Conservation (phyloP, 768 basidiomycete genomes). For the Trametes punicea region DNA sequence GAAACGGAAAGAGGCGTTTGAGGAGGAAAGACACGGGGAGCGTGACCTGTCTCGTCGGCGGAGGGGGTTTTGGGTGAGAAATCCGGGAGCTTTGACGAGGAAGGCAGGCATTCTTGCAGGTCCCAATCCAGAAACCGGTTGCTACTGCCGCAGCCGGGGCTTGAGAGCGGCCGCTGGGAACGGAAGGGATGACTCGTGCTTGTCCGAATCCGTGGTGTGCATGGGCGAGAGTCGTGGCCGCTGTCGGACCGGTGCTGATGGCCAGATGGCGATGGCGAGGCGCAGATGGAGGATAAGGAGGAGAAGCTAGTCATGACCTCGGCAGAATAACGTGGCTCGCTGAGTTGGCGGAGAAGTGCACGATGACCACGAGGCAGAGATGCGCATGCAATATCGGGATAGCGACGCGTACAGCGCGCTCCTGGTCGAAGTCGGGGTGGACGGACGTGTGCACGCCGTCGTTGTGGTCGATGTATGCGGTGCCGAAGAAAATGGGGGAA, state of each 20-base stretch:
- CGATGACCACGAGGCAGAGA: slow-evolving; percentile 23
- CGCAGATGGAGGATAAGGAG: slow-evolving; percentile 21
- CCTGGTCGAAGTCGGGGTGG: slow-evolving; percentile 5
- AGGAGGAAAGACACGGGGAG: slow-evolving; percentile 4
- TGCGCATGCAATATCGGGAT: slow-evolving; percentile 8
- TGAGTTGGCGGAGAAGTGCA: slow-evolving; percentile 23
- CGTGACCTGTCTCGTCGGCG: slow-evolving; percentile 10
- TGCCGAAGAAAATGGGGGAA: slow-evolving; percentile 6
- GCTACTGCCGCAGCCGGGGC: slow-evolving; percentile 15
- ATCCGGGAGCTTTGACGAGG: slow-evolving; percentile 13
- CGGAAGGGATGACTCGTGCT: slow-evolving; percentile 7
- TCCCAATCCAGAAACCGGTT: slow-evolving; percentile 9
- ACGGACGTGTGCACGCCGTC: slow-evolving; percentile 8
- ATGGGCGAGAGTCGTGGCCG: slow-evolving; percentile 16
- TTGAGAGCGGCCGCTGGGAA: slow-evolving; percentile 8
- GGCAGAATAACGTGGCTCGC: slow-evolving; percentile 24
- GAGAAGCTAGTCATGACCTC: slow-evolving; percentile 25
- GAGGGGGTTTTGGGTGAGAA: slow-evolving; percentile 15
- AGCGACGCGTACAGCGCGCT: slow-evolving; percentile 18
- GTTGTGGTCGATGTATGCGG: slow-evolving; percentile 12
- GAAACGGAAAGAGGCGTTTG: slow-evolving; percentile 16
- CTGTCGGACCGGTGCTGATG: slow-evolving; percentile 16
- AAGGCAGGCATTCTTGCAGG: slow-evolving; percentile 6
- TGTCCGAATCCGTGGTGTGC: slow-evolving; percentile 7
- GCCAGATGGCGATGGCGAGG: slow-evolving; percentile 15